A percentile compares a stretch with the other conserved stretches of the same genome.
Evolutionary conservation across 768 basidiomycete genomes (phyloP).

Genomic region (Mycena filopes): DNA sequence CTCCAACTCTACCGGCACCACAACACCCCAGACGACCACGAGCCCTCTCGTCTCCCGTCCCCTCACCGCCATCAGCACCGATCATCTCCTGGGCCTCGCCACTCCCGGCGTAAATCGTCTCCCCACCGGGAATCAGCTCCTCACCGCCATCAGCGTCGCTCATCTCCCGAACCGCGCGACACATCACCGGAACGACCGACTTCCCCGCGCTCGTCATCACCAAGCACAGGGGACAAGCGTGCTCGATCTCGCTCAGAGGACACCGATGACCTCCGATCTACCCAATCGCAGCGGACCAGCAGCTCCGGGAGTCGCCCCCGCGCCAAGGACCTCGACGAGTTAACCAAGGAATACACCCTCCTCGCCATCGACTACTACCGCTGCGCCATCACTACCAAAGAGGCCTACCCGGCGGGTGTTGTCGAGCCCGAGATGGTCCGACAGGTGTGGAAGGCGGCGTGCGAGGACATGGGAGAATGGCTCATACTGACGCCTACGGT

Average conservation of each 20-base stretch:
- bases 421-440: conserved; percentile 11
- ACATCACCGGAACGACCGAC: no score
- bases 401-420: no score
- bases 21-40: background rate
- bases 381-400: no score
- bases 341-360: conserved; percentile 17
- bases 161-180: no score
- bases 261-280: background rate
- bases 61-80: no score
- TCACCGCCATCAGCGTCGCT: no score
- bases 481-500: conserved; percentile 5
- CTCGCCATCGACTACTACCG: conserved; percentile 7
- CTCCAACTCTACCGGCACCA: no score
- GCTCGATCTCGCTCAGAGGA: background rate
- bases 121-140: background rate
- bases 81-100: no score
- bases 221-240: conserved; percentile 4
- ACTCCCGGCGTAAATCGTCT: no score
- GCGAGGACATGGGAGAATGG: background rate
- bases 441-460: conserved; percentile 15
- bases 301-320: conserved; percentile 20
- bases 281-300: background rate
- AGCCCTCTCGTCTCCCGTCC: background rate
- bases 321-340: conserved; percentile 27
- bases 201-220: background rate